phyloP scores from a whole-genome alignment of 495 filamentous ascomycete genomes.

The Oidiodendron maius region DNA sequence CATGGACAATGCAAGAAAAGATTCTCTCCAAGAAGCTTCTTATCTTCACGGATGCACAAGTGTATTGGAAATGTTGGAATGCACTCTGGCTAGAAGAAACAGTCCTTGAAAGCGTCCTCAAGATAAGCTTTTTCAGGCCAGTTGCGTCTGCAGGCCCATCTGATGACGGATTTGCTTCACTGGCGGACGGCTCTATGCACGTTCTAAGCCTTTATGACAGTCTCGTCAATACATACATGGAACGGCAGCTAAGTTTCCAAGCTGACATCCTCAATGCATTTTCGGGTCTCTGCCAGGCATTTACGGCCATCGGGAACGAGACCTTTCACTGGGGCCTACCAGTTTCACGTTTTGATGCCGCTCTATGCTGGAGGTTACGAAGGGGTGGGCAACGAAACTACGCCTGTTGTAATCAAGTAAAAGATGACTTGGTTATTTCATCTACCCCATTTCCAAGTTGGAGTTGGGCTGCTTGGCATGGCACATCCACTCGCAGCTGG shows the following conservation, averaged over 20 bases:
- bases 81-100: background rate
- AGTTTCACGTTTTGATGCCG: background rate
- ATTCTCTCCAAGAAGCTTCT: background rate
- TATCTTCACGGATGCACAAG: background rate
- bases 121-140: no score
- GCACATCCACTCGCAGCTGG: no score
- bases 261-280: background rate
- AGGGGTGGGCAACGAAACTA: background rate
- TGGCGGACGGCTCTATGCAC: background rate
- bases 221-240: background rate
- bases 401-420: background rate
- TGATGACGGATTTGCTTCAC: background rate
- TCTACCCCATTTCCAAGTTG: background rate
- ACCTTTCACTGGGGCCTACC: background rate
- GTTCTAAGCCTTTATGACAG: background rate
- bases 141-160: background rate
- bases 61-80: background rate
- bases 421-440: background rate
- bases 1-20: background rate
- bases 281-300: background rate
- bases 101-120: background rate
- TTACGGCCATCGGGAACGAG: background rate
- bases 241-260: background rate
- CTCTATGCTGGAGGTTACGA: background rate
- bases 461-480: background rate